phyloP scores from a whole-genome alignment of 2,329 filamentous ascomycete genomes.

The Sporothrix inflata region DNA sequence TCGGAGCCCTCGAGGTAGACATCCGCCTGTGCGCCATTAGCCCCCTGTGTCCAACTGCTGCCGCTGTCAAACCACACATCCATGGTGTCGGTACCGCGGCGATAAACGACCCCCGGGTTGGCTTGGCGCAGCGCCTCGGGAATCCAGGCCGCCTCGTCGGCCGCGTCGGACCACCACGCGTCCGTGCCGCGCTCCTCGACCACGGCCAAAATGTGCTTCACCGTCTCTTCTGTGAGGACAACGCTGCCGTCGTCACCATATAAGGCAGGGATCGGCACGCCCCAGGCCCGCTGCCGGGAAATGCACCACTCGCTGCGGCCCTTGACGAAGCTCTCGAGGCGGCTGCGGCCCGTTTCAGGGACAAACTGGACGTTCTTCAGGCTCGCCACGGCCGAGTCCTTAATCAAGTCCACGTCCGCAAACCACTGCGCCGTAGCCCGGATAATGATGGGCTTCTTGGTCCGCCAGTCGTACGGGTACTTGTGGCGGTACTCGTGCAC shows the following conservation, averaged over 20 bases:
- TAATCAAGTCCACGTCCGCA: slow-evolving; percentile 84
- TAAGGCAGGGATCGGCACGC: slow-evolving; percentile 90
- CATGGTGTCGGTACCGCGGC: slow-evolving; percentile 91
- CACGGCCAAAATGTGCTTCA: slow-evolving; percentile 81
- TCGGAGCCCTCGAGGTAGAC: slow-evolving; percentile 93
- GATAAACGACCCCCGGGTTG: slow-evolving; percentile 56
- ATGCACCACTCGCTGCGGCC: slow-evolving; percentile 97
- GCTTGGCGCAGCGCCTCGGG: slow-evolving; percentile 60
- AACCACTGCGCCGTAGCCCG: slow-evolving; percentile 98
- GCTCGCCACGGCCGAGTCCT: slow-evolving; percentile 69
- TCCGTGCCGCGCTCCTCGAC: slow-evolving; percentile 81
- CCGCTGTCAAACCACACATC: slow-evolving; percentile 99
- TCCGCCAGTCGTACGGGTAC: slow-evolving; percentile 97
- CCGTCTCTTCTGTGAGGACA: slow-evolving; percentile 76
- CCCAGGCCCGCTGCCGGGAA: slow-evolving; percentile 93
- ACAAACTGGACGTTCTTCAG: slow-evolving; percentile 76
- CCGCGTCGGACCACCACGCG: slow-evolving; percentile 88
- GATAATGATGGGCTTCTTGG: slow-evolving; percentile 88
- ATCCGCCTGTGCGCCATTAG: slow-evolving; percentile 62
- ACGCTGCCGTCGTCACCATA: slow-evolving; percentile 77
- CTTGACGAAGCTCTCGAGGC: slow-evolving; percentile 83
- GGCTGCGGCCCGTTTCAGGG: slow-evolving; percentile 70
- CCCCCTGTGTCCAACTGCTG: slow-evolving; percentile 77
- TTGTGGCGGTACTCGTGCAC: slow-evolving; percentile 80
- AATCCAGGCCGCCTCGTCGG: slow-evolving; percentile 78